phyloP scores from a whole-genome alignment of 257 asterid species.

The Nicotiana benthamiana region DNA sequence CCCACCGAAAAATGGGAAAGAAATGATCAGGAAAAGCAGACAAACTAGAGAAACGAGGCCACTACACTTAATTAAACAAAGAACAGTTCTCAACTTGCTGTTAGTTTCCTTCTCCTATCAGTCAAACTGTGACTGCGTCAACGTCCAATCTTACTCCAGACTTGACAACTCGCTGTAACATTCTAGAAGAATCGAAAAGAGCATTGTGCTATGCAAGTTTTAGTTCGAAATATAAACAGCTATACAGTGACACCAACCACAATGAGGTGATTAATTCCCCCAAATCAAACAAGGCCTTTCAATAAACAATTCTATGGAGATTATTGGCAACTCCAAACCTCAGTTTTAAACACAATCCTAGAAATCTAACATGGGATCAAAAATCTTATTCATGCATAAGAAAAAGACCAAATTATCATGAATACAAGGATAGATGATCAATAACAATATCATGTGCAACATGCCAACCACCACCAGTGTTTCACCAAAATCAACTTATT shows the following conservation, averaged over 20 bases:
- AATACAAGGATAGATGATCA: not conserved
- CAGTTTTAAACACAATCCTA: not conserved
- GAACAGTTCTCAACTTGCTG: not conserved
- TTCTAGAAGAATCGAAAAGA: not conserved
- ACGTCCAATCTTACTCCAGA: too few relatives aligned
- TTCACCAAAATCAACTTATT: not conserved
- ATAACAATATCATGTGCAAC: not conserved
- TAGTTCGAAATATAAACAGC: not conserved
- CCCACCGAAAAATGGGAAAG: too few relatives aligned
- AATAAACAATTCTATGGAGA: not conserved
- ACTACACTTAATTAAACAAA: too few relatives aligned
- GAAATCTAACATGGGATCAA: not conserved
- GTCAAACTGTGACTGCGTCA: too few relatives aligned
- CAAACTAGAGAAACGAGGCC: too few relatives aligned
- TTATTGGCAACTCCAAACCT: not conserved
- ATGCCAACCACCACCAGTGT: not conserved
- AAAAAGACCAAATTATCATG: not conserved
- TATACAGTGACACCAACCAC: not conserved
- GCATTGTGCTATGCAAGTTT: not conserved
- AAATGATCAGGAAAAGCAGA: too few relatives aligned
- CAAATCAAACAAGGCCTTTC: not conserved
- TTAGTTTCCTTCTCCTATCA: too few relatives aligned
- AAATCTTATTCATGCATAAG: not conserved
- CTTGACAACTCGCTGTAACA: too few relatives aligned
- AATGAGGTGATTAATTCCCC: not conserved